Base-by-base conservation (phyloP, 202 grass and related monocot species). In the Alloteropsis angusta region DNA sequence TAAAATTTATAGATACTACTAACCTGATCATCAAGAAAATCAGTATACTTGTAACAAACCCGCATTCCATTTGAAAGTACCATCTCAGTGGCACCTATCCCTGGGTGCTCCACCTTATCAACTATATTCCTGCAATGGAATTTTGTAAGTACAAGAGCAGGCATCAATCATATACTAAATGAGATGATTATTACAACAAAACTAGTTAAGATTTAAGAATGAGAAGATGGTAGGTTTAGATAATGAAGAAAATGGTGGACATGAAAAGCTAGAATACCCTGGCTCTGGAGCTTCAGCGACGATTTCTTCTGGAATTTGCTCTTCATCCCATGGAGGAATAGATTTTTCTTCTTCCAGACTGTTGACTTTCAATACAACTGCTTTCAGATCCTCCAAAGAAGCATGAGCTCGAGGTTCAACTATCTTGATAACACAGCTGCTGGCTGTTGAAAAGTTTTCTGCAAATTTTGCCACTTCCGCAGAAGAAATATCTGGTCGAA, bases 11-110 rank as follows among this genome's bases (percentile, higher is more conserved):
- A 72, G 18, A 85, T 34, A 44, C 23, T 36, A 88, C 72, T 28
- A 87, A 98, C 96, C 92, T 98, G 96, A 87, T 98, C 96, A 87
- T 98, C 96, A 87, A 98, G 96, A 83, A 98, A 98, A 62, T 98
- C 96, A 22, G 92, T 98, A 61, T 76, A 84, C 77, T 98, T 98
- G 80, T 95, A 98, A 82, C 92, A 98, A 87, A 98, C 65, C 68
- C 83, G 83, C 89, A 98, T 95, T 78, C 96, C 96, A 90, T 98
- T 98, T 6, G 96, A 98, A 65, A 98, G 86, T 83, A 91, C 69
- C 80, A 93, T 95, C 78, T 98, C 96, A 87, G 92, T 91, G 16
- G 84, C 87, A 82, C 90, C 92, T 76, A 98, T 91, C 52, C 84
- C 82, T 71, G 88, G 82, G 72, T 89, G 91, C 28, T 98, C 92